Evolutionary conservation across 306 rosid genomes (phyloP), one percentile per base, ranked within the genome.

Genomic region (Macrotyloma uniflorum): DNA sequence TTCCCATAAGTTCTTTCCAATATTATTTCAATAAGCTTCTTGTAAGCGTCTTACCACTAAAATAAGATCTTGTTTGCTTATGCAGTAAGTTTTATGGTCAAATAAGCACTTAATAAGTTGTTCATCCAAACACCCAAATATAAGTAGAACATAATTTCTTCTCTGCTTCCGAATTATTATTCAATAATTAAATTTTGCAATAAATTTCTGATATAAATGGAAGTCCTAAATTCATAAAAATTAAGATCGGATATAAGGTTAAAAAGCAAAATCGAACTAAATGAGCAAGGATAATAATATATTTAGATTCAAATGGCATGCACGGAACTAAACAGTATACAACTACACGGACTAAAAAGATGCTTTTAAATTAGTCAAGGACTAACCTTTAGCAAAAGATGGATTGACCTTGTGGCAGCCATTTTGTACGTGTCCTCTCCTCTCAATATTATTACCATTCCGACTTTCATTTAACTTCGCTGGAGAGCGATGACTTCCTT

Each of bases 351-450:
- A 38, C 18, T 47, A 5, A 33, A 32, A 16, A 38, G 2, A 61
- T 58, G 45, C 38, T 14, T 7, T 46, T 26, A 36, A 50, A 18
- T 62, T 40, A 36, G 68, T 63, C 42, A 53, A 50, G 36, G 70
- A 81, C 82, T 43, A 72, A 90, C 97, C 91, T 86, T 83, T 72
- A 50, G 62, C 68, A 79, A 77, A 67, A 72, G 77, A 78, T 46
- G 80, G 70, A 70, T 72, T 66, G 65, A 43, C 75, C 75, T 77
- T 36, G 61, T 57, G 76, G 78, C 72, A 49, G 69, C 54, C 80
- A 58, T 76, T 71, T 55, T 78, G 81, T 24, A 63, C 82, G 33
- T 80, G 67, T 73, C 71, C 74, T 69, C 68, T 69, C 73, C 80
- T 86, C 77, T 76, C 79, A 74, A 70, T 71, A 40, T 72, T 19